Conservation (phyloP, 1,284 basidiomycete genomes). For the Taiwanofungus camphoratus region DNA sequence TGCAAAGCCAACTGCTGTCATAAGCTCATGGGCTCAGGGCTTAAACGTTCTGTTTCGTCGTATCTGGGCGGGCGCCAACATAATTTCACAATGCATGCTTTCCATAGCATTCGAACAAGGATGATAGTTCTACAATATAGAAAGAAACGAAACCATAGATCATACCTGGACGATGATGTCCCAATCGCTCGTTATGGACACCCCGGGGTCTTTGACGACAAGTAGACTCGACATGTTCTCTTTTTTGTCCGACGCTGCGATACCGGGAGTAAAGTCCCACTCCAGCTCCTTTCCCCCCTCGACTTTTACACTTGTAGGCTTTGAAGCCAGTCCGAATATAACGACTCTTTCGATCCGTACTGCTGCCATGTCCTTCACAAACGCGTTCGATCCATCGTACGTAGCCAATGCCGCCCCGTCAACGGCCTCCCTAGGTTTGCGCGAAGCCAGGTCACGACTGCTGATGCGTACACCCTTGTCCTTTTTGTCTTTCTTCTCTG, state of each 20-base stretch:
- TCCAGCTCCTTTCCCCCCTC: slow-evolving; percentile 48
- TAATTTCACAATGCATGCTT: no score
- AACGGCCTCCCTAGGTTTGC: slow-evolving; percentile 41
- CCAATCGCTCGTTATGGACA: slow-evolving; percentile 69
- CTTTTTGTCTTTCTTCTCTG: slow-evolving; percentile 38
- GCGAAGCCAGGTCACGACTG: slow-evolving; percentile 49
- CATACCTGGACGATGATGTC: slow-evolving; percentile 38
- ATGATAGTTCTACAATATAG: no score
- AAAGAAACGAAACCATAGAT: no score
- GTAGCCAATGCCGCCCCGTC: slow-evolving; percentile 42
- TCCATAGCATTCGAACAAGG: no score
- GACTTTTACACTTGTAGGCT: slow-evolving; percentile 56
- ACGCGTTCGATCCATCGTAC: slow-evolving; percentile 60
- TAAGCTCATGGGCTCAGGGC: no score
- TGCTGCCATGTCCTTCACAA: slow-evolving; percentile 55
- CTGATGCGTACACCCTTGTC: slow-evolving; percentile 41
- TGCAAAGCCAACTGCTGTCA: no score
- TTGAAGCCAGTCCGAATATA: slow-evolving; percentile 65
- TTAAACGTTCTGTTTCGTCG: no score
- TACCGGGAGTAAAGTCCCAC: slow-evolving; percentile 52
- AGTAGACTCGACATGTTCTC: slow-evolving; percentile 62
- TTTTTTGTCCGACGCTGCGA: slow-evolving; percentile 44
- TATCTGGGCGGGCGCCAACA: no score
- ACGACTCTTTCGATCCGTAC: slow-evolving; percentile 81
- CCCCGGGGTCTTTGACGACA: slow-evolving; percentile 74